Evolutionary conservation across 2,329 filamentous ascomycete genomes (phyloP).

Genomic region (Pseudogymnoascus sp.): DNA sequence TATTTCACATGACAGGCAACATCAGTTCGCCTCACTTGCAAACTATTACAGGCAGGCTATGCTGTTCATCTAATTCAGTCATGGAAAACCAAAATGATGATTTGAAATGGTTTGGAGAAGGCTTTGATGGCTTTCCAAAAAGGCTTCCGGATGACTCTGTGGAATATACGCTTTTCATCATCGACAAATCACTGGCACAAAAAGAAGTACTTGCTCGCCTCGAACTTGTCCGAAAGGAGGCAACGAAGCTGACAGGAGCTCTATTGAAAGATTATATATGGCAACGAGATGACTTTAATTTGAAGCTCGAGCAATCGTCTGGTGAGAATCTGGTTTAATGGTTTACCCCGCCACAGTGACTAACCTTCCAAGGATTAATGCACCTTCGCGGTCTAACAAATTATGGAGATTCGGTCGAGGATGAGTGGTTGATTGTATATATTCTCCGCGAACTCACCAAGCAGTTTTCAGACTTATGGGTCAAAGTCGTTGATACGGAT

Average conservation of each 20-base stretch:
- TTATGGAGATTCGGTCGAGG: constrained; percentile 90
- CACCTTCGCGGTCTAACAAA: constrained; percentile 71
- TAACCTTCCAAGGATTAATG: constrained; percentile 35
- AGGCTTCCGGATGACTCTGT: constrained; percentile 73
- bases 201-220: constrained; percentile 53
- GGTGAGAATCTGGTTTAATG: constrained; percentile 36
- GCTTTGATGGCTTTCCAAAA: constrained; percentile 50
- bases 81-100: constrained; percentile 41
- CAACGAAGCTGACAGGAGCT: constrained; percentile 51
- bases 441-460: constrained; percentile 73
- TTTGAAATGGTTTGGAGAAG: constrained; percentile 57
- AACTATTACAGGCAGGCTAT: neutral
- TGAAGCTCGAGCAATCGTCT: constrained; percentile 52
- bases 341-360: neutral
- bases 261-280: constrained; percentile 85
- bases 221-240: constrained; percentile 63
- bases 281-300: constrained; percentile 76
- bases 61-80: neutral
- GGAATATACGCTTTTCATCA: constrained; percentile 71
- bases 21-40: neutral
- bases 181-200: constrained; percentile 49
- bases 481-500: constrained; percentile 75
- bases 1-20: neutral
- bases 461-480: constrained; percentile 66
- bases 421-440: constrained; percentile 96